These are phyloP conservation scores for Helianthus tuberosus DNA, from an alignment of 129 eudicot species.

Conservation along the genomic window DNA sequence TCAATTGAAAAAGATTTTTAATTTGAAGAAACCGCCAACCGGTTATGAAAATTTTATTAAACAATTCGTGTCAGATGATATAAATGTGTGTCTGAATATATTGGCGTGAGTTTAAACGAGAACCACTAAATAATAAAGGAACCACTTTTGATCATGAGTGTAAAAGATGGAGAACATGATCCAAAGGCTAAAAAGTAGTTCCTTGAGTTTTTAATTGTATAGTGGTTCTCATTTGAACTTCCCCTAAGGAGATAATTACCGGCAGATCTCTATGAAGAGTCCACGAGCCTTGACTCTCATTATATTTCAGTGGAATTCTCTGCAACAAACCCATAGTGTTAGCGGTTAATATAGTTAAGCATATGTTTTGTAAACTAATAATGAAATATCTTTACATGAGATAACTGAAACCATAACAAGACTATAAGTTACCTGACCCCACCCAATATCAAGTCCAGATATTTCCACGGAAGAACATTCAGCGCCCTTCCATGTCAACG, in stretches of 20 bases:
- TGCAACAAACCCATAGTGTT: slow-evolving; percentile 27
- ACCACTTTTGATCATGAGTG: too few species aligned
- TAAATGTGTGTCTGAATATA: too few species aligned
- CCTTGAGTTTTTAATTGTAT: too few species aligned
- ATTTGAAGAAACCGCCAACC: too few species aligned
- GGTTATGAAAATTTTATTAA: too few species aligned
- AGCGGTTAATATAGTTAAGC: background rate
- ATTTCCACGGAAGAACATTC: slow-evolving; percentile 67
- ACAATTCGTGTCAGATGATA: too few species aligned
- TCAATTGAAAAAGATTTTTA: too few species aligned
- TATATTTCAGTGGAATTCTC: slow-evolving; percentile 67
- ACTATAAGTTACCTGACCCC: slow-evolving; percentile 78
- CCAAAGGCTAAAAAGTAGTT: too few species aligned
- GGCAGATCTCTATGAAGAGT: slow-evolving; percentile 70
- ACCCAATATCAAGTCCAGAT: slow-evolving; percentile 94
- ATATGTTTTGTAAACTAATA: background rate
- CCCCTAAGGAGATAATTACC: slow-evolving; percentile 38
- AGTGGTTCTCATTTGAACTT: too few species aligned
- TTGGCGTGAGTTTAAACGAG: too few species aligned
- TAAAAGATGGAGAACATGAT: too few species aligned
- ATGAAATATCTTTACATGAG: background rate
- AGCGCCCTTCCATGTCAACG: slow-evolving; percentile 62
- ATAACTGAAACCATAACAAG: background rate
- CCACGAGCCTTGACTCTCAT: slow-evolving; percentile 57
- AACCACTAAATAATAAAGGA: too few species aligned